Conservation (phyloP, 495 filamentous ascomycete species). For the Penicillium lividum region DNA sequence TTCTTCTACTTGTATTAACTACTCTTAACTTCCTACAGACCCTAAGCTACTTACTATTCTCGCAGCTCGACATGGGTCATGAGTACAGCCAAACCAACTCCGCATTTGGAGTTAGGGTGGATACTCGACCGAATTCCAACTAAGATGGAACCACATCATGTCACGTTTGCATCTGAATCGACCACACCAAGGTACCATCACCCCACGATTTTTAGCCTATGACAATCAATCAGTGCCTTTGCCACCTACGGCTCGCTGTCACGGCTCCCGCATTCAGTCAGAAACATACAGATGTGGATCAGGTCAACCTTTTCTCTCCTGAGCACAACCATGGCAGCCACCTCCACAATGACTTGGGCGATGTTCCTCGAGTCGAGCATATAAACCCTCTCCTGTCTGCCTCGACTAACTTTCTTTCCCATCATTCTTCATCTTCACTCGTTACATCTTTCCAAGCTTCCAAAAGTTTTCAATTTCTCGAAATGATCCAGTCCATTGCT, state of each 20-base stretch:
- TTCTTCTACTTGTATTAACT: no score
- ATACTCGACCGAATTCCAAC: slow-evolving; percentile 1
- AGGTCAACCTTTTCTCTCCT: slow-evolving; percentile 30
- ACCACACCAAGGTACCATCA: slow-evolving; percentile 18
- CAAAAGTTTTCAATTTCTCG: slow-evolving; percentile 28
- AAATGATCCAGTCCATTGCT: slow-evolving; percentile 46
- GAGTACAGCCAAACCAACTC: slow-evolving; percentile 18
- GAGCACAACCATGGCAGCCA: slow-evolving; percentile 36
- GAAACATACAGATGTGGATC: slow-evolving; percentile 20
- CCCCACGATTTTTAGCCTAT: slow-evolving; percentile 18
- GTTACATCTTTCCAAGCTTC: slow-evolving; percentile 34
- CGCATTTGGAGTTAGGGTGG: slow-evolving; percentile 32
- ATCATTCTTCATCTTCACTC: slow-evolving; percentile 38
- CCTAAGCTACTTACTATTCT: neutral
- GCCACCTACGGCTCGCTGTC: slow-evolving; percentile 23
- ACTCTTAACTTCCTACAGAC: neutral
- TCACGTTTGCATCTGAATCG: slow-evolving; percentile 34
- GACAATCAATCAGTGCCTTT: slow-evolving; percentile 20
- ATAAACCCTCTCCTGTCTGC: slow-evolving; percentile 31
- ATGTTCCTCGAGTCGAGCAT: slow-evolving; percentile 22
- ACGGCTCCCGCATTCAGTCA: slow-evolving; percentile 28
- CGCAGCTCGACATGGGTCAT: no score
- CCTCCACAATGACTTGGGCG: slow-evolving; percentile 22
- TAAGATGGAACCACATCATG: slow-evolving; percentile 36
- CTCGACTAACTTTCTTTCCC: slow-evolving; percentile 15